Evolutionary conservation across 768 basidiomycete genomes (phyloP), one percentile per base, ranked within the genome.

Genomic region (Coprinopsis sp.): DNA sequence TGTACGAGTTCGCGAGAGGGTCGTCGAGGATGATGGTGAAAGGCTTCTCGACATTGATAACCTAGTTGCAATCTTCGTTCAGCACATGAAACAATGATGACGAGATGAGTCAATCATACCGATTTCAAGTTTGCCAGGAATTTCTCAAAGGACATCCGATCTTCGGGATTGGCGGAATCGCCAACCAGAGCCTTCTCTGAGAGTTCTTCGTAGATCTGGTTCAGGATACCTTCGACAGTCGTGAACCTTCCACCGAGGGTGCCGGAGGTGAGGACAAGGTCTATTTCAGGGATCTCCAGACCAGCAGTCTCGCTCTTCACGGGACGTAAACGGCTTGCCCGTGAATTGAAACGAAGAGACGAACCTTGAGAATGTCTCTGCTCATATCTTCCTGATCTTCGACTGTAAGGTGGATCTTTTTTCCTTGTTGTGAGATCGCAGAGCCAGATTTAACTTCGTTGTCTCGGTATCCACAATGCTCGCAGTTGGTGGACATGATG

Each of bases 401-500:
- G 4, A 96, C 92, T 62, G 85, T 91, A 45, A 99, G 73, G 0
- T 77, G 90, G 53, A 97, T 91, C 47, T 74, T 78, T 64, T 89
- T 94, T 14, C 95, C 96, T 58, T 87, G 73, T 3, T 77, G 79
- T 3, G 95, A 90, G 47, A 97, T 90, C 1, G 94, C 93, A 2
- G 83, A 69, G 18, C 95, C 91, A 4, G 91, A 89, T 64, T 99
- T 99, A 58, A 99, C 87, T 68, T 99, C 96, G 58, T 94, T 98
- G 66, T 99, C 96, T 47, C 91, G 77, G 65, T 98, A 99, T 1
- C 96, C 96, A 64, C 96, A 99, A 42, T 70, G 66, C 48, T 93
- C 91, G 63, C 96, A 98, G 62, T 96, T 97, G 5, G 94, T 94
- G 19, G 95, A 95, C 93, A 97, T 97, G 67, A 98, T 95, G 44